These are phyloP conservation scores for Lepidium sativum DNA, from an alignment of 345 rosid species.

Conservation along the genomic window DNA sequence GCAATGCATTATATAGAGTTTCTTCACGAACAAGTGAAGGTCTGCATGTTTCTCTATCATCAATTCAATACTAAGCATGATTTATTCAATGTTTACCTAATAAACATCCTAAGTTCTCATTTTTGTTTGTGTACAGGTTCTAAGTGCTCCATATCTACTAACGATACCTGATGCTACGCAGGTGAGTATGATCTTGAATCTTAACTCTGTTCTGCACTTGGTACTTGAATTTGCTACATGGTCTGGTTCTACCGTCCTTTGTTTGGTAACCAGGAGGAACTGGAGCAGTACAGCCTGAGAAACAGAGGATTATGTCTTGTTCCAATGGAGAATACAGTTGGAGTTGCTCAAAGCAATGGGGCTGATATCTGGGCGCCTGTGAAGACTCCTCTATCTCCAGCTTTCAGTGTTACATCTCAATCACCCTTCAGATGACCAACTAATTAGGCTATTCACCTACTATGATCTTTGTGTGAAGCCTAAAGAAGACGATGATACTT, in stretches of 20 bases:
- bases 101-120: not conserved
- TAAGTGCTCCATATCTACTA: slow-evolving; percentile 95
- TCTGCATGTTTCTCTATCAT: slow-evolving; percentile 28
- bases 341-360: slow-evolving; percentile 81
- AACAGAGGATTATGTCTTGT: slow-evolving; percentile 81
- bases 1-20: slow-evolving; percentile 82
- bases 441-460: slow-evolving; percentile 1
- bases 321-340: slow-evolving; percentile 62
- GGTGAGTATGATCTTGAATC: slow-evolving; percentile 33
- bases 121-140: slow-evolving; percentile 43
- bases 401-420: slow-evolving; percentile 27
- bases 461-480: slow-evolving; percentile 1
- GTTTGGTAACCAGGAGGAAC: slow-evolving; percentile 31
- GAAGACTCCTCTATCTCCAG: slow-evolving; percentile 61
- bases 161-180: slow-evolving; percentile 36
- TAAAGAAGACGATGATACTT: slow-evolving; percentile 5
- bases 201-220: not conserved
- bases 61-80: not conserved
- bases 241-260: not conserved
- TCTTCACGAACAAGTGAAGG: slow-evolving; percentile 98
- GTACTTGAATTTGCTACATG: not conserved
- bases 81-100: not conserved
- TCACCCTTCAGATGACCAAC: slow-evolving; percentile 29
- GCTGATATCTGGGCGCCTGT: slow-evolving; percentile 98
- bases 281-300: slow-evolving; percentile 50